phyloP scores from a whole-genome alignment of 164 flowering plant species.

The Nelumbo lutea region DNA sequence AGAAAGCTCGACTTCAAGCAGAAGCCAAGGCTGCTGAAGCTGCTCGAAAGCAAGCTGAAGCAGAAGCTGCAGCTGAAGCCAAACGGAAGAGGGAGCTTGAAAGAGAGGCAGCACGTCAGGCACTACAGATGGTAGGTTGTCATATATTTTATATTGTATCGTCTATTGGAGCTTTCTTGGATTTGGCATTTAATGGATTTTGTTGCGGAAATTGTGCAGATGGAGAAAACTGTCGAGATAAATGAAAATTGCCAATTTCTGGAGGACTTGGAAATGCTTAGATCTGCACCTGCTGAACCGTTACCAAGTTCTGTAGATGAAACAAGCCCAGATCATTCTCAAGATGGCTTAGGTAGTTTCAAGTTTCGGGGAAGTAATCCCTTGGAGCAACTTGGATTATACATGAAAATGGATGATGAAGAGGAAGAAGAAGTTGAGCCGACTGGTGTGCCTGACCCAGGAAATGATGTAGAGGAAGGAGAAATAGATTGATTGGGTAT shows the following conservation, averaged over 20 bases:
- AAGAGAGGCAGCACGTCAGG: constrained; percentile 87
- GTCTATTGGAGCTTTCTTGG: no score
- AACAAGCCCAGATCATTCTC: constrained; percentile 62
- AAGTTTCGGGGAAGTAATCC: constrained; percentile 60
- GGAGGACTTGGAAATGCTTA: constrained; percentile 78
- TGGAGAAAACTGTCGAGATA: constrained; percentile 90
- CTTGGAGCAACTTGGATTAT: constrained; percentile 85
- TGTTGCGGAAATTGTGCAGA: constrained; percentile 34
- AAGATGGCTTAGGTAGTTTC: constrained; percentile 62
- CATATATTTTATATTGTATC: no score
- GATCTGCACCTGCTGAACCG: constrained; percentile 46
- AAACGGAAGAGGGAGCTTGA: constrained; percentile 71
- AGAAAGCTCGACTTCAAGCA: constrained; percentile 75
- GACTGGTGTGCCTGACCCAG: constrained; percentile 10
- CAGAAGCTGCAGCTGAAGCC: constrained; percentile 74
- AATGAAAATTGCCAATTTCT: constrained; percentile 70
- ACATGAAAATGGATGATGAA: constrained; percentile 65
- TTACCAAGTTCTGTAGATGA: constrained; percentile 65
- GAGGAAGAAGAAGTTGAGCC: constrained; percentile 66
- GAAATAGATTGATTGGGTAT: constrained; percentile 48
- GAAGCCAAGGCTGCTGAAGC: constrained; percentile 93
- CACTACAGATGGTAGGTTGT: constrained; percentile 55
- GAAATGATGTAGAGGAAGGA: constrained; percentile 73
- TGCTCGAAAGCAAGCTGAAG: constrained; percentile 68
- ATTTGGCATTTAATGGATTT: no score